Evolutionary conservation across 305 asterid species (phyloP), one percentile per base, ranked within the genome.

Genomic region (Plantago lanceolata): DNA sequence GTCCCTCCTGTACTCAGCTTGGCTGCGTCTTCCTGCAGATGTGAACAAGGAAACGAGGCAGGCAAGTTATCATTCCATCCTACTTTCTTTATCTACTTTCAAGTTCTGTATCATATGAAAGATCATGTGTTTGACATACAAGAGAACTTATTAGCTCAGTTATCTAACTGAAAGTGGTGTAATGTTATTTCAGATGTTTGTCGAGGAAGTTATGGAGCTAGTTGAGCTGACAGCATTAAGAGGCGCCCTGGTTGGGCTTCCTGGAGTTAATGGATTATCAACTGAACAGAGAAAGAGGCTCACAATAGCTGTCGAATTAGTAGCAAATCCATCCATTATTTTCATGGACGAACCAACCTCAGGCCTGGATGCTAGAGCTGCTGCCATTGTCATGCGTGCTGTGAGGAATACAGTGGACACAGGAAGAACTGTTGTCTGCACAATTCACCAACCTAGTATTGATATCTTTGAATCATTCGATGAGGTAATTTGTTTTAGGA

Each of bases 261-360:
- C 99, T 11, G 99, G 99, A 31, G 88, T 93, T 40, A 90, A 87
- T 59, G 99, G 99, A 31, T 76, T 93, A 48, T 93, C 99, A 31
- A 93, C 97, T 6, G 99, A 90, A 71, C 99, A 93, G 75, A 85
- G 99, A 68, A 93, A 93, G 82, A 75, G 99, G 76, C 85, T 93
- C 52, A 93, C 99, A 18, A 85, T 93, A 69, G 99, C 99, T 0
- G 97, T 93, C 7, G 99, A 93, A 69, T 76, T 93, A 5, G 99
- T 93, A 56, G 97, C 97, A 15, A 93, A 87, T 70, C 99, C 99
- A 17, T 93, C 96, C 51, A 87, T 92, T 61, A 85, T 92, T 75
- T 92, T 92, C 87, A 92, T 92, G 98, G 98, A 92, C 61, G 98
- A 92, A 57, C 98, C 97, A 8, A 92, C 98, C 19, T 85, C 98